Evolutionary conservation across 176 grass and related monocot genomes (phyloP).

Genomic region (Lolium perenne): DNA sequence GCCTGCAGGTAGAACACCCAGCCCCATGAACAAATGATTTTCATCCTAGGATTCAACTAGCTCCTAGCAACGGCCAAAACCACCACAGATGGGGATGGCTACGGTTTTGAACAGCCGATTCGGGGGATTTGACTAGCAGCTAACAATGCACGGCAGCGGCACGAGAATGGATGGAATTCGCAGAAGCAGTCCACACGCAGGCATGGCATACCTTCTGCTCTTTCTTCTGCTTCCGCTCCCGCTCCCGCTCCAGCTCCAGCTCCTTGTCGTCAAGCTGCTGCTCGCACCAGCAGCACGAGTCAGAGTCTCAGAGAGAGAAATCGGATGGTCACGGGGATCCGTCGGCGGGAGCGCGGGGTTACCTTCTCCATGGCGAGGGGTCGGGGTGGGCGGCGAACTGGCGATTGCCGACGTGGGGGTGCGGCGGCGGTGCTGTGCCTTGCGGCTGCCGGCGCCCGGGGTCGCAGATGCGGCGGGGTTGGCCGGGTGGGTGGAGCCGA

Average conservation of each 20-base stretch:
- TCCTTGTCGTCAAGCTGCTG: slow-evolving; percentile 67
- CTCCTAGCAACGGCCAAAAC: not conserved
- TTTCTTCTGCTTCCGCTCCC: slow-evolving; percentile 67
- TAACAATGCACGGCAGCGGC: not conserved
- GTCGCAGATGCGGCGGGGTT: too few relatives aligned
- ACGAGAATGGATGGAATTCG: not conserved
- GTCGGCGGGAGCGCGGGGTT: not conserved
- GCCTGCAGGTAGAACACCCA: not conserved
- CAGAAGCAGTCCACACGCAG: not conserved
- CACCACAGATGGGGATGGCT: not conserved
- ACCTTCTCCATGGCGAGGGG: slow-evolving; percentile 16
- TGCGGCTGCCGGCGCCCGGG: not conserved
- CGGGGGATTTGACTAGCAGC: not conserved
- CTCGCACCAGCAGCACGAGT: not conserved
- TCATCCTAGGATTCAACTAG: not conserved
- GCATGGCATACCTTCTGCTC: slow-evolving; percentile 62
- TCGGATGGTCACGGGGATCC: not conserved
- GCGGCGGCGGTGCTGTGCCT: too few relatives aligned
- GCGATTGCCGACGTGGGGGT: too few relatives aligned
- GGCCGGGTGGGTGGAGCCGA: too few relatives aligned
- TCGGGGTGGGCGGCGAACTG: not conserved
- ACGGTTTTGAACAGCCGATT: not conserved
- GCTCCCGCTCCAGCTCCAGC: slow-evolving; percentile 36
- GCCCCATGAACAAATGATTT: not conserved
- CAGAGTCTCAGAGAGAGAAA: not conserved